Percentiles rank a stretch among this genome's conserved stretches.
These are phyloP conservation scores for Kwoniella heveanensis DNA, from an alignment of 768 basidiomycete species.

Conservation along the genomic window DNA sequence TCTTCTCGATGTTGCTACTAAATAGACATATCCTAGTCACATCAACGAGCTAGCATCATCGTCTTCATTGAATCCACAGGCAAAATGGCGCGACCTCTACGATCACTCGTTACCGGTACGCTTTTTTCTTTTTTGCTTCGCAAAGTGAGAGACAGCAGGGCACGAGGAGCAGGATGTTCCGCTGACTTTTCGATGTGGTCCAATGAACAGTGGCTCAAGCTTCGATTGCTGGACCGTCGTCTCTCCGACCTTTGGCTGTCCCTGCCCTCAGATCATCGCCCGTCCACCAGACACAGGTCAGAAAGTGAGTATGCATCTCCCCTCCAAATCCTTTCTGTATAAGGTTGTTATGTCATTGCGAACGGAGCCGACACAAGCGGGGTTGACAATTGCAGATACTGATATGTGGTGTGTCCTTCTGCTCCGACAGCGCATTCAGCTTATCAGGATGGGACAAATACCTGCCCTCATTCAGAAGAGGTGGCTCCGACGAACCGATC, in stretches of 20 bases:
- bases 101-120: conserved; percentile 24
- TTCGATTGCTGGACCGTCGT: conserved; percentile 26
- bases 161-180: no score
- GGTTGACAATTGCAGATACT: no score
- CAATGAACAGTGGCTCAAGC: conserved; percentile 20
- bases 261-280: conserved; percentile 1
- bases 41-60: not conserved
- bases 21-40: no score
- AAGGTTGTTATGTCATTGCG: not conserved
- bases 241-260: conserved; percentile 9
- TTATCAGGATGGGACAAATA: conserved; percentile 25
- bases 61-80: not conserved
- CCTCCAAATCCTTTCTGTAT: no score
- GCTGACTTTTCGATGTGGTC: no score
- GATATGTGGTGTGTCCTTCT: not conserved
- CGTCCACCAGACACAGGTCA: conserved; percentile 11
- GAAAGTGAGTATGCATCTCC: conserved; percentile 20
- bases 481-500: conserved; percentile 1
- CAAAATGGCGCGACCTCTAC: conserved; percentile 24
- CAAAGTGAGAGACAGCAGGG: not conserved
- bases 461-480: conserved; percentile 12
- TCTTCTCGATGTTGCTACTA: no score
- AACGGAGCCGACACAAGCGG: no score
- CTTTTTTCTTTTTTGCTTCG: not conserved
- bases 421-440: conserved; percentile 18